Evolutionary conservation across 2,329 filamentous ascomycete genomes (phyloP), one percentile per base, ranked within the genome.

Genomic region (Fusarium redolens): DNA sequence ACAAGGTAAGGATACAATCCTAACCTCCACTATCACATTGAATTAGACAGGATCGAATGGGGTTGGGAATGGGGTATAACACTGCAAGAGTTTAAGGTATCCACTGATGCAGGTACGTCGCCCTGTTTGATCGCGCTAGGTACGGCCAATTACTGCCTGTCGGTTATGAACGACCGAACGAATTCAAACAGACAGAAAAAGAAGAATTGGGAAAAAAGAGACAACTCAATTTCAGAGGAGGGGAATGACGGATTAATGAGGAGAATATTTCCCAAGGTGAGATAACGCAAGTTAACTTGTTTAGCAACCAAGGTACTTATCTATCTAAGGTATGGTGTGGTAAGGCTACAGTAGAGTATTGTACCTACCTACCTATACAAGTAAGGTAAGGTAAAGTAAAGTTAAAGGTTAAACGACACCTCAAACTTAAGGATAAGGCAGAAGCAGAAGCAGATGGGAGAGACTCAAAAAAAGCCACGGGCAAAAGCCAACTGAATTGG

Each of bases 61-160:
- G n/a, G 40, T 33, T 57, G 54, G 40, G 25, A 55, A 41, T 55
- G 37, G 37, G 37, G 31, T 31, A 57, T 57, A 48, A 28, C 44
- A 51, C 48, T 25, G 31, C 17, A 61, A 67, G 68, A 54, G 65
- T 30, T 40, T 30, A 57, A 69, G 56, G 72, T 77, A 75, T 63
- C 75, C 72, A 77, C 75, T 65, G 64, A 72, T 57, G 73, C 75
- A 72, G 70, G 75, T 76, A 73, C 73, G 65, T 76, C 57, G 57
- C 65, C 58, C 75, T 76, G 63, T 77, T 72, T 77, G 73, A 76
- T 77, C 57, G 70, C 69, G 72, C 69, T 76, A 54, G 50, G 33
- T 40, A 70, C 60, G 65, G 67, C 73, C 71, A 72, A 71, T 68
- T 69, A 62, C 66, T 65, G 43, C 31, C 57, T 65, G 65, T 59